phyloP scores from a whole-genome alignment of 2,329 filamentous ascomycete species.

The Sclerotinia subarctica region DNA sequence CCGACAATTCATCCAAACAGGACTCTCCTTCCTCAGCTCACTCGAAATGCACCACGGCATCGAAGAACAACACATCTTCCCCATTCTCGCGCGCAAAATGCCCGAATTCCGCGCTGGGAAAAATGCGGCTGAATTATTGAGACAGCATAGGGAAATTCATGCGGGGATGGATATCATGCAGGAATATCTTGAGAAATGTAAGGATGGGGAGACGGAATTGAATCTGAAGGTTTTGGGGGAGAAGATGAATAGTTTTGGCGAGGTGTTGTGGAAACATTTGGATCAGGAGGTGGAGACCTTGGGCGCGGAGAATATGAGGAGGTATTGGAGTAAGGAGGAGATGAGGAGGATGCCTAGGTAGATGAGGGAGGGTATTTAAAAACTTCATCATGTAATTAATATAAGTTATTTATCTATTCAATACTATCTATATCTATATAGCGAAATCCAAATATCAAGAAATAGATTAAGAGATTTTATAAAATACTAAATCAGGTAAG shows the following conservation, averaged over 20 bases:
- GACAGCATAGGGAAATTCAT: conserved; percentile 78
- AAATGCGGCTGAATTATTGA: conserved; percentile 60
- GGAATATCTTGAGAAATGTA: conserved; percentile 62
- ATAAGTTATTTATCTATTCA: too few relatives aligned
- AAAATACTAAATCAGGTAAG: too few relatives aligned
- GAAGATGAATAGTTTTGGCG: conserved; percentile 75
- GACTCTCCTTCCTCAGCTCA: conserved; percentile 65
- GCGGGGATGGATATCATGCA: conserved; percentile 66
- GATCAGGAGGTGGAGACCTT: conserved; percentile 79
- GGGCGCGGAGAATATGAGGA: conserved; percentile 82
- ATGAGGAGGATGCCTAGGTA: conserved; percentile 68
- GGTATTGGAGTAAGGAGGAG: conserved; percentile 76
- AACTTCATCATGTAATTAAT: too few relatives aligned
- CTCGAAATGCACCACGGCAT: conserved; percentile 78
- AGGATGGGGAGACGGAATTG: conserved; percentile 58
- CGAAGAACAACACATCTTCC: conserved; percentile 80
- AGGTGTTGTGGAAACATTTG: conserved; percentile 76
- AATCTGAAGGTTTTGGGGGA: conserved; percentile 58
- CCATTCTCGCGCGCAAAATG: conserved; percentile 72
- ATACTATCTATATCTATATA: too few relatives aligned
- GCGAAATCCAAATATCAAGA: too few relatives aligned
- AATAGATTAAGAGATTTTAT: too few relatives aligned
- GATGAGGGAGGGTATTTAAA: neutral
- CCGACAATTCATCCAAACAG: conserved; percentile 63
- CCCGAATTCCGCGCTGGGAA: conserved; percentile 61